Percentiles rank a stretch among this genome's conserved stretches.
Evolutionary conservation across 441 rosid genomes (phyloP).

Genomic region (Sinapis alba): DNA sequence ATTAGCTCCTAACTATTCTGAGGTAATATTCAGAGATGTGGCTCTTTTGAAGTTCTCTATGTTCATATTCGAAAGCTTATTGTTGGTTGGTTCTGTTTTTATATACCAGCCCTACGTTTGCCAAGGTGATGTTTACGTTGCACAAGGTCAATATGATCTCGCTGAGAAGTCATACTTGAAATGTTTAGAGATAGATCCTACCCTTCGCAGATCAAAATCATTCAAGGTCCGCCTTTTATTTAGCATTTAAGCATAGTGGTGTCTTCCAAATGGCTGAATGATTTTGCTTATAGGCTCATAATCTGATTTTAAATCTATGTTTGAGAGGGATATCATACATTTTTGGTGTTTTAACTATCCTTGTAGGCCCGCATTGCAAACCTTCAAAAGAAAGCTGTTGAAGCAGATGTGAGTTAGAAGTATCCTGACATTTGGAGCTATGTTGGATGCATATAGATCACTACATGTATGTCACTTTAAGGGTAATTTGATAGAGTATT

Average conservation of each 20-base stretch:
- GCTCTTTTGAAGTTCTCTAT: background rate
- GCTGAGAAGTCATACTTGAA: conserved; percentile 67
- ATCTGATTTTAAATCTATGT: background rate
- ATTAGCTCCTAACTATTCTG: conserved; percentile 57
- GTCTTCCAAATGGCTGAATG: background rate
- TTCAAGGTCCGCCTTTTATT: conserved; percentile 58
- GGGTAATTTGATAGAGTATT: too few relatives aligned
- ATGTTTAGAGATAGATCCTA: conserved; percentile 66
- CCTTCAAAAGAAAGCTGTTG: conserved; percentile 53
- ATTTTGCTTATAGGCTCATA: conserved; percentile 6
- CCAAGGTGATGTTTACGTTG: conserved; percentile 77
- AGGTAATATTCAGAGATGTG: conserved; percentile 44
- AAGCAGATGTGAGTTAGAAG: conserved; percentile 37
- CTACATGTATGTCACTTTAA: background rate
- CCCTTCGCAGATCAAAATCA: conserved; percentile 66
- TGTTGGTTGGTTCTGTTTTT: background rate
- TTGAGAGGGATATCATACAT: background rate
- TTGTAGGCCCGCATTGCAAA: conserved; percentile 63
- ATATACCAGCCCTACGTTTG: conserved; percentile 64
- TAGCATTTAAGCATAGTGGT: conserved; percentile 1
- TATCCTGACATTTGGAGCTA: conserved; percentile 6
- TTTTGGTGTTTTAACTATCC: conserved; percentile 14
- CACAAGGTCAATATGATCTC: conserved; percentile 61
- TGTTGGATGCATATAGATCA: conserved; percentile 28
- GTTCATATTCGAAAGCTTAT: background rate